Evolutionary conservation across 768 basidiomycete species (phyloP).

Genomic region (Tulasnella sp.): DNA sequence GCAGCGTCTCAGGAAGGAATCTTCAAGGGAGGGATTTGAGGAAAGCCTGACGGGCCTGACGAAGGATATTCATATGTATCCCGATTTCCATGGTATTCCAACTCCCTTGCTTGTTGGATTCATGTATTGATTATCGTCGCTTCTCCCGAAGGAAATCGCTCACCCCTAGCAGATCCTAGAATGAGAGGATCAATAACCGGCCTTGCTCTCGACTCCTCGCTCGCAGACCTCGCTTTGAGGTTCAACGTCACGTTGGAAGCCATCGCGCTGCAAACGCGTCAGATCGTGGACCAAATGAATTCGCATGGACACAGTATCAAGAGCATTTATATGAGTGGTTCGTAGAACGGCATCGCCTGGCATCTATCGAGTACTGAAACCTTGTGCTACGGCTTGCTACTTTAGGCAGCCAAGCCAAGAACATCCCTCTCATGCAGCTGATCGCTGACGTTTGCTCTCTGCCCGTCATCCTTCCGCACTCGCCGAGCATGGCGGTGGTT

Average conservation of each 20-base stretch:
- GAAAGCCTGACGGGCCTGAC: constrained; percentile 81
- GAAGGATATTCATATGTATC: constrained; percentile 90
- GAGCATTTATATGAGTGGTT: constrained; percentile 80
- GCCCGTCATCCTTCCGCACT: constrained; percentile 80
- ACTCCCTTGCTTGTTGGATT: background rate
- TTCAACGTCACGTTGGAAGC: constrained; percentile 91
- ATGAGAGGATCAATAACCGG: constrained; percentile 94
- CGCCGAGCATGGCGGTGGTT: constrained; percentile 80
- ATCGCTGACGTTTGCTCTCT: constrained; percentile 83
- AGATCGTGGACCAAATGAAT: constrained; percentile 92
- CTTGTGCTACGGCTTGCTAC: background rate
- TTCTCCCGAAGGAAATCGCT: constrained; percentile 72
- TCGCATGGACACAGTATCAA: constrained; percentile 78
- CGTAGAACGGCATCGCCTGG: constrained; percentile 3
- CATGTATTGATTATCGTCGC: background rate
- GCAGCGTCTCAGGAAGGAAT: constrained; percentile 63
- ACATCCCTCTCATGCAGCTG: constrained; percentile 82
- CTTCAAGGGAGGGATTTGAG: constrained; percentile 44
- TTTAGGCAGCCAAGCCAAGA: constrained; percentile 86
- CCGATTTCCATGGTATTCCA: constrained; percentile 81
- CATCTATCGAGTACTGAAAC: background rate
- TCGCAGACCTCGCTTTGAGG: constrained; percentile 83
- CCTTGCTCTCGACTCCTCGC: constrained; percentile 72
- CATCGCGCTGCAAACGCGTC: constrained; percentile 91
- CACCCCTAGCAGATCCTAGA: constrained; percentile 91